Conservation (phyloP, 2,329 filamentous ascomycete species). For the Aspergillus alliaceus region DNA sequence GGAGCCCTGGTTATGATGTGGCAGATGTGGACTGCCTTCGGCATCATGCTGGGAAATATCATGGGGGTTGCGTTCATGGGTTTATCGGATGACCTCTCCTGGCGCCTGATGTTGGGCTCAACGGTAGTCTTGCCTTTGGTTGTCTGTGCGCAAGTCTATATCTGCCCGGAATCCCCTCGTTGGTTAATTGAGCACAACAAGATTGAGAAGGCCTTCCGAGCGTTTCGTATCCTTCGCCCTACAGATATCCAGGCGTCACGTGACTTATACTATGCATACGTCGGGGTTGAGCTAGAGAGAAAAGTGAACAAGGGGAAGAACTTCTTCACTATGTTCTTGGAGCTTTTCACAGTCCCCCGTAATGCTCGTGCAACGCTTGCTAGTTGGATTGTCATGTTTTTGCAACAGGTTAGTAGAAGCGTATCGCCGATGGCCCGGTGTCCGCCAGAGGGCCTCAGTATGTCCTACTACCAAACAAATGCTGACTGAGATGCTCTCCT, state of each 20-base stretch:
- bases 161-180: conserved; percentile 59
- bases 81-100: conserved; percentile 53
- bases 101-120: conserved; percentile 69
- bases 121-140: conserved; percentile 60
- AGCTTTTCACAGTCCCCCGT: conserved; percentile 62
- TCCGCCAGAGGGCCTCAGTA: no score
- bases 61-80: conserved; percentile 50
- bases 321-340: conserved; percentile 54
- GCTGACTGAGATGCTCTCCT: not conserved
- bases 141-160: conserved; percentile 61
- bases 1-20: conserved; percentile 55
- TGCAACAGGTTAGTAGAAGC: conserved; percentile 53
- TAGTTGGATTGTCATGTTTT: conserved; percentile 65
- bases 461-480: not conserved
- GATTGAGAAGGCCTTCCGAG: conserved; percentile 48
- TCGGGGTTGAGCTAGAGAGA: conserved; percentile 62
- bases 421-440: no score
- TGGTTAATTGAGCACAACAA: conserved; percentile 53
- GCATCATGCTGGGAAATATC: conserved; percentile 50
- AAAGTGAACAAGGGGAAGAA: conserved; percentile 52
- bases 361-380: conserved; percentile 61
- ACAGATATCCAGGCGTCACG: conserved; percentile 56
- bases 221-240: conserved; percentile 50
- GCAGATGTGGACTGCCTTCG: conserved; percentile 52
- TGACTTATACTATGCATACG: conserved; percentile 57